Evolutionary conservation across 1,139 yeast species (phyloP).

Genomic region (Sugiyamaella japonica): DNA sequence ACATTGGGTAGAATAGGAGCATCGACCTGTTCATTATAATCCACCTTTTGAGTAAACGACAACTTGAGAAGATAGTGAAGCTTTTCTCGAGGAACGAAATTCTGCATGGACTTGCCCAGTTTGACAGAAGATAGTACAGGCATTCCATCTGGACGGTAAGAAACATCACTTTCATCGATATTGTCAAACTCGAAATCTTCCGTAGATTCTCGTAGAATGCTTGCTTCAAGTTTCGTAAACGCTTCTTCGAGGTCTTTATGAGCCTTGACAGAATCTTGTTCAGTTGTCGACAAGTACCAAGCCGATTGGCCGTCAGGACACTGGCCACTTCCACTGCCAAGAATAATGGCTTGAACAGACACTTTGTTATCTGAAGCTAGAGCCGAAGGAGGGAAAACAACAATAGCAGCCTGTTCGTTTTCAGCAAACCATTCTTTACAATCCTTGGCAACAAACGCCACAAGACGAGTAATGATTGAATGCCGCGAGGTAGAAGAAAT

Average conservation of each 20-base stretch:
- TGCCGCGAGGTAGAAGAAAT: conserved; percentile 29
- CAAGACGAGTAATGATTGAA: conserved; percentile 63
- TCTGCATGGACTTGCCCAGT: conserved; percentile 79
- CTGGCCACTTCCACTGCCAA: conserved; percentile 87
- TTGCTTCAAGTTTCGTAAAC: conserved; percentile 70
- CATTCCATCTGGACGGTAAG: conserved; percentile 57
- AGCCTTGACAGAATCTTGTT: conserved; percentile 62
- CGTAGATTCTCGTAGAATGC: conserved; percentile 76
- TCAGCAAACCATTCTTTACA: conserved; percentile 92
- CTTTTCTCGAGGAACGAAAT: conserved; percentile 78
- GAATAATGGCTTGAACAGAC: conserved; percentile 83
- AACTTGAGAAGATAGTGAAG: conserved; percentile 77
- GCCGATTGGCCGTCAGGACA: conserved; percentile 87
- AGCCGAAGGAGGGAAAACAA: conserved; percentile 91
- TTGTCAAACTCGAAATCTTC: conserved; percentile 52
- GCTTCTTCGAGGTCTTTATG: conserved; percentile 80
- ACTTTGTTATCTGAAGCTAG: conserved; percentile 62
- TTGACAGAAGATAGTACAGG: conserved; percentile 77
- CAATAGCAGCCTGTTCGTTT: conserved; percentile 79
- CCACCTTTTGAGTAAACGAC: conserved; percentile 63
- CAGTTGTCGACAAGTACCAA: conserved; percentile 85
- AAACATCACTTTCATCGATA: conserved; percentile 58
- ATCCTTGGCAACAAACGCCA: conserved; percentile 80
- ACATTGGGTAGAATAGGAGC: conserved; percentile 25
- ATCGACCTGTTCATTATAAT: conserved; percentile 21